A percentile compares a stretch with the other conserved stretches of the same genome.
Evolutionary conservation across 257 asterid genomes (phyloP).

Genomic region (Fraxinus cuspidata): DNA sequence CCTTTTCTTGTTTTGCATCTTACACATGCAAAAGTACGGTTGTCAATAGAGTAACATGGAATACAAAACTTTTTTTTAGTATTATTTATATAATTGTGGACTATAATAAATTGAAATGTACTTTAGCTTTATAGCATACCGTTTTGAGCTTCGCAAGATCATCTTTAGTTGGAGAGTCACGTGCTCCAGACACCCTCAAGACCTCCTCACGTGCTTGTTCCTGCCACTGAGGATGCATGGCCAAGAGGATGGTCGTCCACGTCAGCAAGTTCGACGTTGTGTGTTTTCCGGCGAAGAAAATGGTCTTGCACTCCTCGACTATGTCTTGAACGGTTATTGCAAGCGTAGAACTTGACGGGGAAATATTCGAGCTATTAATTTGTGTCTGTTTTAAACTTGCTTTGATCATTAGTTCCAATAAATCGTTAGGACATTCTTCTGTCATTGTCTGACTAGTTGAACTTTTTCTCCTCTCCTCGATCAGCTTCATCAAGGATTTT

Average conservation of each 20-base stretch:
- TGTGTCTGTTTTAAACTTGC: constrained; percentile 40
- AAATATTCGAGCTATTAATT: not conserved
- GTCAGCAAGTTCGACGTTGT: constrained; percentile 84
- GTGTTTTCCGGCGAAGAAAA: constrained; percentile 88
- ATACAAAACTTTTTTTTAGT: not conserved
- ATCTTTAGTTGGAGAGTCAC: constrained; percentile 70
- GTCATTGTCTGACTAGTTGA: constrained; percentile 36
- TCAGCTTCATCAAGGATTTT: constrained; percentile 63
- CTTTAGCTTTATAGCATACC: constrained; percentile 39
- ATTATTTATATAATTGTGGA: constrained; percentile 25
- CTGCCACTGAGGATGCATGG: constrained; percentile 98
- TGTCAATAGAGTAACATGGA: not conserved
- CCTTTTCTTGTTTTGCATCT: constrained; percentile 43
- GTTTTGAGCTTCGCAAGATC: constrained; percentile 76
- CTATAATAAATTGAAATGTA: not conserved
- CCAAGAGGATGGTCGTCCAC: constrained; percentile 83
- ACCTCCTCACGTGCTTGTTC: constrained; percentile 99
- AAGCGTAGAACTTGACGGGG: not conserved
- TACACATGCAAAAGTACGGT: constrained; percentile 45
- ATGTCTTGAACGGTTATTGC: constrained; percentile 58
- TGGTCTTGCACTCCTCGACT: constrained; percentile 91
- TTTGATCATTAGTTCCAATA: constrained; percentile 77
- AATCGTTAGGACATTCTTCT: constrained; percentile 68
- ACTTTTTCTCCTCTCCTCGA: constrained; percentile 44
- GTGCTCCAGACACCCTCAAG: constrained; percentile 77